These are phyloP conservation scores for Cytidiella melzeri DNA, from an alignment of 768 basidiomycete genomes.

Conservation along the genomic window DNA sequence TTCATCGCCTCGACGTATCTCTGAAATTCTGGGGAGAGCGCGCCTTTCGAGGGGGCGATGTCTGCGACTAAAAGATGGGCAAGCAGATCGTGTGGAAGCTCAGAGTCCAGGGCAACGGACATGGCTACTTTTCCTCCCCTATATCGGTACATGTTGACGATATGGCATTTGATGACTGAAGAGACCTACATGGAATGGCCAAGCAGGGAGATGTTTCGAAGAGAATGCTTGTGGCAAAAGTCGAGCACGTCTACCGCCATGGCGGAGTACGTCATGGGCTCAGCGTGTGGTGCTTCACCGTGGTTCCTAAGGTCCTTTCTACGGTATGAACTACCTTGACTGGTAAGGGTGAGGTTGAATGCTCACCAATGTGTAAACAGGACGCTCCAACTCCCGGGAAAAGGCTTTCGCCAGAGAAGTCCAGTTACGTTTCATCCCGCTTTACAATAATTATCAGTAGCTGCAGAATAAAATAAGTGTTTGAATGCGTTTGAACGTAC, in stretches of 20 bases:
- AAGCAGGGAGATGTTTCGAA: constrained; percentile 63
- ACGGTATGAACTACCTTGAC: not conserved
- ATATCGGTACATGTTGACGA: not conserved
- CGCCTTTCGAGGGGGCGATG: constrained; percentile 65
- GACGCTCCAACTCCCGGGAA: constrained; percentile 51
- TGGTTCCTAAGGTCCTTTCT: constrained; percentile 87
- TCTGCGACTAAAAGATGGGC: constrained; percentile 69
- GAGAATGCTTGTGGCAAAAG: constrained; percentile 50
- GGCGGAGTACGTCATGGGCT: constrained; percentile 66
- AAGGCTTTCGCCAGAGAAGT: constrained; percentile 73
- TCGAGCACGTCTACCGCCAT: constrained; percentile 77
- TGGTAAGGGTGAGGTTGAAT: not conserved
- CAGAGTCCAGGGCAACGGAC: constrained; percentile 52
- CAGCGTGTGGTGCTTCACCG: constrained; percentile 70
- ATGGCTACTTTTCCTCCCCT: constrained; percentile 89
- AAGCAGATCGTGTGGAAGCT: constrained; percentile 37
- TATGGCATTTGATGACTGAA: not conserved
- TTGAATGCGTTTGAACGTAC: constrained; percentile 15
- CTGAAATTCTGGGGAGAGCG: constrained; percentile 56
- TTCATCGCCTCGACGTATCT: constrained; percentile 70
- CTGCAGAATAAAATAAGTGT: not conserved
- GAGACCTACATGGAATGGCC: constrained; percentile 83
- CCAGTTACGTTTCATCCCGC: constrained; percentile 91
- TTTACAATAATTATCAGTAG: constrained; percentile 24
- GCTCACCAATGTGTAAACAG: constrained; percentile 69